Percentiles rank a stretch among this genome's conserved stretches.
phyloP scores from a whole-genome alignment of 805 yeast species.

The Candida silvicultrix region DNA sequence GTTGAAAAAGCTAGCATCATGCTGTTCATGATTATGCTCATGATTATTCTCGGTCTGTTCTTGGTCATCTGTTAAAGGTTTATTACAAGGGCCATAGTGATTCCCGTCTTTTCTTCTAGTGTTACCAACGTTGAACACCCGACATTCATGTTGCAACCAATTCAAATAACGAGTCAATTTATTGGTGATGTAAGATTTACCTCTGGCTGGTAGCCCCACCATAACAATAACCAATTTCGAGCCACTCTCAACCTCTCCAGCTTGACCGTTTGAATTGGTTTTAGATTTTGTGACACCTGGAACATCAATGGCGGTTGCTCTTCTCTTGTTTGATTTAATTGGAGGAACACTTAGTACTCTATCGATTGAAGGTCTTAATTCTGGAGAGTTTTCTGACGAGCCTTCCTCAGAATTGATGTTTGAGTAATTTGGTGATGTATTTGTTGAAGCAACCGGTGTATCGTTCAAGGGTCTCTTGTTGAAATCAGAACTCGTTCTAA shows the following conservation, averaged over 20 bases:
- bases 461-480: conserved; percentile 70
- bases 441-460: conserved; percentile 59
- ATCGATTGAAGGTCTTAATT: conserved; percentile 5
- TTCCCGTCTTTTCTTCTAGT: conserved; percentile 72
- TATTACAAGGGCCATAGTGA: conserved; percentile 60
- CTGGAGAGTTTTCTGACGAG: conserved; percentile 26
- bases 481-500: conserved; percentile 40
- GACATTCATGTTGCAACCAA: conserved; percentile 89
- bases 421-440: conserved; percentile 45
- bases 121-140: conserved; percentile 92
- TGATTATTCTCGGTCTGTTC: conserved; percentile 3
- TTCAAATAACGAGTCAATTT: conserved; percentile 85
- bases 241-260: conserved; percentile 50
- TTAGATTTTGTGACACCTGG: conserved; percentile 87
- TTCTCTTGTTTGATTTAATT: conserved; percentile 32
- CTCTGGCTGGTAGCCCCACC: conserved; percentile 96
- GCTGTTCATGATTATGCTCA: neutral
- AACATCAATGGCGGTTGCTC: conserved; percentile 82
- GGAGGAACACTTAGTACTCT: conserved; percentile 6
- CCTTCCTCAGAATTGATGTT: conserved; percentile 18
- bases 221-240: conserved; percentile 86
- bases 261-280: conserved; percentile 49
- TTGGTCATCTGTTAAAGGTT: conserved; percentile 48
- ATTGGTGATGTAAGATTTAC: conserved; percentile 89
- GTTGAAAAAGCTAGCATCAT: conserved; percentile 79